Conservation (phyloP, 2,329 filamentous ascomycete species). For the Ceratocystiopsis minuta region DNA sequence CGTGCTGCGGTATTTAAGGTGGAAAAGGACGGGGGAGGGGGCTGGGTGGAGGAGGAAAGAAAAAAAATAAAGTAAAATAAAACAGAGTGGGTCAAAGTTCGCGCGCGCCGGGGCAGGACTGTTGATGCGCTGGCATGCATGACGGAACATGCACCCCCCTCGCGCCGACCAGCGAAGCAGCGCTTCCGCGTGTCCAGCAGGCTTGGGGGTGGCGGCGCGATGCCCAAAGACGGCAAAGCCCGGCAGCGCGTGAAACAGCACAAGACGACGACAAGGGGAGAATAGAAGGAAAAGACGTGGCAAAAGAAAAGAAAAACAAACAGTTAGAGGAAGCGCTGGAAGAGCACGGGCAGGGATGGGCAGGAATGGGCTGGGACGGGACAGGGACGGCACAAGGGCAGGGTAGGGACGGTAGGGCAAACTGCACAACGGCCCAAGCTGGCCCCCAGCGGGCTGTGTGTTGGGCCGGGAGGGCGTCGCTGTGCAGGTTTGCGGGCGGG, state of each 20-base stretch:
- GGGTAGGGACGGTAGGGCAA: too few species aligned
- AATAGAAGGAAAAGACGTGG: background rate
- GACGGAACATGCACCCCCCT: slow-evolving; percentile 37
- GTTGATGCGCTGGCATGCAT: slow-evolving; percentile 41
- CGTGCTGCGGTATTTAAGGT: slow-evolving; percentile 20
- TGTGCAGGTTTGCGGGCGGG: too few species aligned
- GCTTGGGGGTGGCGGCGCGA: background rate
- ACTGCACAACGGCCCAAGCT: too few species aligned
- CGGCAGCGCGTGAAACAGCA: background rate
- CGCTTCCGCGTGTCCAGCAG: slow-evolving; percentile 4
- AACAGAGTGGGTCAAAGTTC: too few species aligned
- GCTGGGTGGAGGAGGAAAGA: slow-evolving; percentile 8
- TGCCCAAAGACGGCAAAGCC: background rate
- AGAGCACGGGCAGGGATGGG: too few species aligned
- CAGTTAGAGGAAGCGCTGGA: too few species aligned
- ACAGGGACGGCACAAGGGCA: too few species aligned
- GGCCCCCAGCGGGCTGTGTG: too few species aligned
- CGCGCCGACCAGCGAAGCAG: slow-evolving; percentile 26
- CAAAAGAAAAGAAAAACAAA: too few species aligned
- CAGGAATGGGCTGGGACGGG: too few species aligned
- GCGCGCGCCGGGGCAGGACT: slow-evolving; percentile 22
- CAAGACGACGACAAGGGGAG: background rate
- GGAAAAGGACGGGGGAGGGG: slow-evolving; percentile 17
- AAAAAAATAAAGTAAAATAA: too few species aligned
- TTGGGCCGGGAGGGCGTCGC: too few species aligned